Evolutionary conservation across 768 basidiomycete species (phyloP).

Genomic region (Russula earlei): DNA sequence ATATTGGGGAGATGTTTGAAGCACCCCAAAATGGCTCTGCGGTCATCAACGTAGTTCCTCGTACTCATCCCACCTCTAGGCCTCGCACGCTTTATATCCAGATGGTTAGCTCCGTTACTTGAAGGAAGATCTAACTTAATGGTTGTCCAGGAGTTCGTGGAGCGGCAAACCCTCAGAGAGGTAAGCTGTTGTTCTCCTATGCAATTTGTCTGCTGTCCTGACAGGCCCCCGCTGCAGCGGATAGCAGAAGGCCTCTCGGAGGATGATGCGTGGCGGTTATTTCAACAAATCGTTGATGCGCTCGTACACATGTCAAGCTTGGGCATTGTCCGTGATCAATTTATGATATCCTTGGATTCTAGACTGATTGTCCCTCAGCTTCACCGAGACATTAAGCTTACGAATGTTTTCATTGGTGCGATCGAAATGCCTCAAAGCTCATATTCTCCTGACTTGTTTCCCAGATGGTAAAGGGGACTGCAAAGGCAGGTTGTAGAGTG

Average conservation of each 20-base stretch:
- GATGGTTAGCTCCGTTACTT: slow-evolving; percentile 50
- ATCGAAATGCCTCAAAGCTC: neutral
- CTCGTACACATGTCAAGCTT: slow-evolving; percentile 81
- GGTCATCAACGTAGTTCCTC: slow-evolving; percentile 13
- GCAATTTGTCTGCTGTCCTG: slow-evolving; percentile 1
- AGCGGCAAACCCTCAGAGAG: slow-evolving; percentile 84
- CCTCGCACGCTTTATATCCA: slow-evolving; percentile 78
- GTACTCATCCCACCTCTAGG: slow-evolving; percentile 4
- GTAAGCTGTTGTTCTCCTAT: slow-evolving; percentile 27
- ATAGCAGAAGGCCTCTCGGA: slow-evolving; percentile 75
- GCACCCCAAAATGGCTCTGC: slow-evolving; percentile 1
- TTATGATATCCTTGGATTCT: neutral
- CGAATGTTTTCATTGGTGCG: slow-evolving; percentile 89
- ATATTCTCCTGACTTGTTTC: neutral
- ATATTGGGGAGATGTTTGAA: slow-evolving; percentile 24
- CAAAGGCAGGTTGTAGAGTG: slow-evolving; percentile 41
- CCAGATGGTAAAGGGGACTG: slow-evolving; percentile 75
- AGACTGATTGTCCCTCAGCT: slow-evolving; percentile 31
- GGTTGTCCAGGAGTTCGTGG: slow-evolving; percentile 66
- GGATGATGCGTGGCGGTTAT: slow-evolving; percentile 82
- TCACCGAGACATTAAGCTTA: slow-evolving; percentile 85
- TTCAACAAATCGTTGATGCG: slow-evolving; percentile 85
- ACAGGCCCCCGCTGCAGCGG: slow-evolving; percentile 32
- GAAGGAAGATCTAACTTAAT: slow-evolving; percentile 5
- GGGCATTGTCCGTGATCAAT: slow-evolving; percentile 55